phyloP scores from a whole-genome alignment of 495 filamentous ascomycete species.

The Penicillium lagena region DNA sequence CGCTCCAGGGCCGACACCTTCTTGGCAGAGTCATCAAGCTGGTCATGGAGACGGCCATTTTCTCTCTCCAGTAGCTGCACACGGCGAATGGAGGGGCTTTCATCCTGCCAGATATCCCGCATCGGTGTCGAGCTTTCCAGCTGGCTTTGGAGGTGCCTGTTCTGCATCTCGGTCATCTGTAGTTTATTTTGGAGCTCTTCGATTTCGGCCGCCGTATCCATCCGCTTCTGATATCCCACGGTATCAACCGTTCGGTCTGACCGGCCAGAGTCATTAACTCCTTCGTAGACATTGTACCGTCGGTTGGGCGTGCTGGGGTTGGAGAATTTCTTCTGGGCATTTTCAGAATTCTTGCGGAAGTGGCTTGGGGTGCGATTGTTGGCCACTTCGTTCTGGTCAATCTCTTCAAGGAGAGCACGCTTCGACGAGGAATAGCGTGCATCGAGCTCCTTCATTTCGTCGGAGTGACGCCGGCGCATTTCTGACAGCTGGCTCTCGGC shows the following conservation, averaged over 20 bases:
- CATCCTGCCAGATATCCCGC: constrained; percentile 61
- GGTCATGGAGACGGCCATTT: constrained; percentile 87
- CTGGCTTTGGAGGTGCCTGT: constrained; percentile 87
- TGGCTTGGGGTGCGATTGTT: constrained; percentile 73
- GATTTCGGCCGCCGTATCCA: constrained; percentile 86
- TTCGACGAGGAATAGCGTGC: constrained; percentile 65
- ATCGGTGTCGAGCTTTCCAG: constrained; percentile 57
- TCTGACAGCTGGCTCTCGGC: constrained; percentile 81
- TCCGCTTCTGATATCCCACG: constrained; percentile 77
- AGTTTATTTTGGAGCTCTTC: constrained; percentile 93
- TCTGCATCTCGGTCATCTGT: constrained; percentile 93
- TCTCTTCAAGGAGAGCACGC: constrained; percentile 73
- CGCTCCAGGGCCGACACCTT: constrained; percentile 89
- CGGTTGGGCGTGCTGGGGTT: constrained; percentile 71
- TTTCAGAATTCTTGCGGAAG: constrained; percentile 65
- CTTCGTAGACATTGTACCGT: constrained; percentile 56
- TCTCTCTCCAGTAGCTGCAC: constrained; percentile 90
- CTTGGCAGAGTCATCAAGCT: constrained; percentile 90
- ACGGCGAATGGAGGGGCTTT: constrained; percentile 76
- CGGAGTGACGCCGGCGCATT: constrained; percentile 63
- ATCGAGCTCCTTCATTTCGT: constrained; percentile 69
- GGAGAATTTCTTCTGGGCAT: constrained; percentile 56
- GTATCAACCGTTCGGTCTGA: constrained; percentile 90
- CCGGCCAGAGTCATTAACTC: constrained; percentile 69
- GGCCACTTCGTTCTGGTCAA: constrained; percentile 75